Conservation (phyloP, 2,329 filamentous ascomycete species). For the Exophiala bonariae region DNA sequence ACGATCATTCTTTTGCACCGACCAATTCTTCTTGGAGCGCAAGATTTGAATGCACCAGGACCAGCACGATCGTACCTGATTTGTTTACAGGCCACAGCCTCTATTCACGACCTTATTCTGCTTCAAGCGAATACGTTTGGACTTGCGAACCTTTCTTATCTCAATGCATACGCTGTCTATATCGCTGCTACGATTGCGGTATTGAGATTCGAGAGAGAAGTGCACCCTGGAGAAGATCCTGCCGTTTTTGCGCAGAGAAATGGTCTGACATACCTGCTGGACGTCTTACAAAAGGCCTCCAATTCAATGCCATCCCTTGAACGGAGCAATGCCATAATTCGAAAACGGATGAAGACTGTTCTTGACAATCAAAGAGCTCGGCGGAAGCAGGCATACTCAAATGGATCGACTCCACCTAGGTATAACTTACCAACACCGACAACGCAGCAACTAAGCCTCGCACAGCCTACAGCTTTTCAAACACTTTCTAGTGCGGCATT, state of each 20-base stretch:
- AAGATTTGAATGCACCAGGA: conserved; percentile 16
- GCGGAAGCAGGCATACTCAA: conserved; percentile 14
- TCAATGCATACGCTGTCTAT: conserved; percentile 31
- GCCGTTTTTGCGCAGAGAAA: conserved; percentile 19
- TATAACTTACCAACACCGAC: conserved; percentile 21
- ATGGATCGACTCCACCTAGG: conserved; percentile 18
- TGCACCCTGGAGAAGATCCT: conserved; percentile 19
- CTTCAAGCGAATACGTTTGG: conserved; percentile 31
- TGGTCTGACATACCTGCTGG: conserved; percentile 27
- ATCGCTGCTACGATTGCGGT: conserved; percentile 32
- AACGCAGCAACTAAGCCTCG: conserved; percentile 20
- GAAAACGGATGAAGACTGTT: conserved; percentile 28
- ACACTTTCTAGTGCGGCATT: conserved; percentile 21
- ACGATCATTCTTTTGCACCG: conserved; percentile 56
- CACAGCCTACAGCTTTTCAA: conserved; percentile 25
- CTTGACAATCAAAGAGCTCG: conserved; percentile 24
- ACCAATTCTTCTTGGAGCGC: conserved; percentile 44
- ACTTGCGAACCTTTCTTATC: conserved; percentile 28
- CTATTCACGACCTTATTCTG: conserved; percentile 29
- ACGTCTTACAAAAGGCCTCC: conserved; percentile 27
- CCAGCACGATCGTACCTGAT: conserved; percentile 24
- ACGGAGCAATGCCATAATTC: conserved; percentile 30
- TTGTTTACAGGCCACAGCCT: conserved; percentile 26
- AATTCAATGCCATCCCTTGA: conserved; percentile 29
- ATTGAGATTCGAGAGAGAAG: conserved; percentile 28